Evolutionary conservation across 1,284 basidiomycete genomes (phyloP), one percentile per base, ranked within the genome.

Genomic region (Thelephora terrestris): DNA sequence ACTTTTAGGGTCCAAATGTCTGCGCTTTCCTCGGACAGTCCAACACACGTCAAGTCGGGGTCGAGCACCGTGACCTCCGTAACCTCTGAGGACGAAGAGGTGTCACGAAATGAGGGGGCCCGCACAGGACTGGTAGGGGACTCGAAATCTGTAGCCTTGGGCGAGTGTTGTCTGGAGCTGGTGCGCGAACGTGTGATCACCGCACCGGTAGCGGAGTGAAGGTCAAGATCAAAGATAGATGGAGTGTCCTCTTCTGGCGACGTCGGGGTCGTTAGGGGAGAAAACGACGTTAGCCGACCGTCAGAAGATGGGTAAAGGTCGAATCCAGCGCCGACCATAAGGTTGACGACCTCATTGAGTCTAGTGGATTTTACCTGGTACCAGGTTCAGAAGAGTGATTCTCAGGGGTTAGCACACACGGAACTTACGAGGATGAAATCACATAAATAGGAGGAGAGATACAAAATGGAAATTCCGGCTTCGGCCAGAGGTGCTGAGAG

Each of bases 391-490:
- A 23, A 43, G 27, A 51, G 17, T 47, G 46, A 36, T 32, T 27
- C 12, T 23, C 36, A 38, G 37, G 17, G 16, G 16, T 10, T 18
- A 21, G 37, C 9, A 4, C 21, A 29, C 5, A 39, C 44, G 47
- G 38, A 34, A 66, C 78, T 53, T 59, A 85, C 88, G 54, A 91
- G 77, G 46, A 91, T 81, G 62, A 87, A 91, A 64, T 91, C 87
- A 57, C 85, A 83, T 74, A 82, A 81, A 62, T 91, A 88, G 9
- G 84, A 86, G 4, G 86, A 89, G 62, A 89, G 88, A 61, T 90
- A 91, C 5, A 91, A 68, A 49, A 91, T 91, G 24, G 85, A 85
- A 39, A 91, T 88, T 7, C 85, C 86, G 32, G 84, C 86, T 21
- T 75, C 76, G 4, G 87, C 85, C 10, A 91, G 70, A 21, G 83